A percentile compares a stretch with the other conserved stretches of the same genome.
phyloP scores from a whole-genome alignment of 1,284 basidiomycete genomes.

The Mycena sp. region DNA sequence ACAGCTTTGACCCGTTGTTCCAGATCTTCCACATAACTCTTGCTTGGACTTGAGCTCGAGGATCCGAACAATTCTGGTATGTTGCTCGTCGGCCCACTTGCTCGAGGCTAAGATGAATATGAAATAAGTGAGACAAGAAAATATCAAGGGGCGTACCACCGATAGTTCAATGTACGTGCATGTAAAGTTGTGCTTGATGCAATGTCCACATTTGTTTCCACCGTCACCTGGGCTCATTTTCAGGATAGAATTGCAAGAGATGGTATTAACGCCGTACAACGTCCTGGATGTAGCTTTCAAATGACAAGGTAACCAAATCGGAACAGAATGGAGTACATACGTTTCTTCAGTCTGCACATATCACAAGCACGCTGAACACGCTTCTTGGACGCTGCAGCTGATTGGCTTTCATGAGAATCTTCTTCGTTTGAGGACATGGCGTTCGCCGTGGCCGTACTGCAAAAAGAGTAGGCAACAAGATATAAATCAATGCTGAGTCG shows the following conservation, averaged over 20 bases:
- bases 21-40: conserved; percentile 17
- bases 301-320: neutral
- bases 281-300: neutral
- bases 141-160: neutral
- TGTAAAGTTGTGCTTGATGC: conserved; percentile 21
- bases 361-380: conserved; percentile 80
- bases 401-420: neutral
- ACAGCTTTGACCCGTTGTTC: conserved; percentile 23
- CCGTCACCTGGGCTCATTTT: conserved; percentile 17
- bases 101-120: neutral
- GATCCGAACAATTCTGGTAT: neutral
- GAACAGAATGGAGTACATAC: conserved; percentile 47
- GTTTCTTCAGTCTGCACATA: conserved; percentile 80
- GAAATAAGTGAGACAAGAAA: neutral
- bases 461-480: too few relatives aligned
- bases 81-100: neutral
- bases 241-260: neutral
- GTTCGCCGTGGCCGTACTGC: neutral
- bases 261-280: neutral
- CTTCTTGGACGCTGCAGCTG: conserved; percentile 54
- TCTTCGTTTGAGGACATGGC: conserved; percentile 20
- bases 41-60: neutral
- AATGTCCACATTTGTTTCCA: conserved; percentile 11
- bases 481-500: too few relatives aligned
- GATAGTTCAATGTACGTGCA: conserved; percentile 25